A percentile compares a stretch with the other conserved stretches of the same genome.
Evolutionary conservation across 1,284 basidiomycete genomes (phyloP).

Genomic region (Apiotrichum domesticum): DNA sequence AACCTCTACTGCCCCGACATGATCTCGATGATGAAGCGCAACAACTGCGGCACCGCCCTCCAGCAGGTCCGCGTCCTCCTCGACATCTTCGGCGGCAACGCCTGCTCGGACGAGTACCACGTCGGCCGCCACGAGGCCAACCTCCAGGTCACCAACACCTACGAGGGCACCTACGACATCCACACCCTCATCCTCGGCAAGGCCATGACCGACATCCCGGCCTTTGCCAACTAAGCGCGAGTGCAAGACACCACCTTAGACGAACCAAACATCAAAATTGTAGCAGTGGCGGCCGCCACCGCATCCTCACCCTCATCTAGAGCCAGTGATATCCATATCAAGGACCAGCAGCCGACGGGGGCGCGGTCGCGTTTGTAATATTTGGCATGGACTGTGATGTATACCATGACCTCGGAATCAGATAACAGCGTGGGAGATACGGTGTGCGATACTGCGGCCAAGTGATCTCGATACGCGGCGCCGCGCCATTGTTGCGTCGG

Average conservation of each 20-base stretch:
- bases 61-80: slow-evolving; percentile 72
- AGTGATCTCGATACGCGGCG: background rate
- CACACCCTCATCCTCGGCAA: slow-evolving; percentile 68
- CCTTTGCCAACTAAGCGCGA: slow-evolving; percentile 11
- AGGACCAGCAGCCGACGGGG: background rate
- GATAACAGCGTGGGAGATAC: background rate
- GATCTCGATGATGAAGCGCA: slow-evolving; percentile 90
- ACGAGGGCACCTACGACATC: slow-evolving; percentile 60
- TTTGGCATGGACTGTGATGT: background rate
- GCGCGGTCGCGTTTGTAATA: background rate
- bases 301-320: too few relatives aligned
- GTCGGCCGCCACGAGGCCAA: slow-evolving; percentile 86
- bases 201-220: slow-evolving; percentile 68
- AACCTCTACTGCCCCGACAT: slow-evolving; percentile 78
- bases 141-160: slow-evolving; percentile 85
- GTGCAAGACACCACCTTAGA: background rate
- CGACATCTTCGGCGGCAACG: slow-evolving; percentile 87
- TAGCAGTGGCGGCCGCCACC: too few relatives aligned
- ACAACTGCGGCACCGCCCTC: slow-evolving; percentile 90
- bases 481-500: too few relatives aligned
- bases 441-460: too few relatives aligned
- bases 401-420: background rate
- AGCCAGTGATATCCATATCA: background rate
- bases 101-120: slow-evolving; percentile 80
- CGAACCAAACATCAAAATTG: background rate